A percentile compares a stretch with the other conserved stretches of the same genome.
These are phyloP conservation scores for Euphorbia pulcherrima DNA, from an alignment of 345 rosid genomes.

Conservation along the genomic window DNA sequence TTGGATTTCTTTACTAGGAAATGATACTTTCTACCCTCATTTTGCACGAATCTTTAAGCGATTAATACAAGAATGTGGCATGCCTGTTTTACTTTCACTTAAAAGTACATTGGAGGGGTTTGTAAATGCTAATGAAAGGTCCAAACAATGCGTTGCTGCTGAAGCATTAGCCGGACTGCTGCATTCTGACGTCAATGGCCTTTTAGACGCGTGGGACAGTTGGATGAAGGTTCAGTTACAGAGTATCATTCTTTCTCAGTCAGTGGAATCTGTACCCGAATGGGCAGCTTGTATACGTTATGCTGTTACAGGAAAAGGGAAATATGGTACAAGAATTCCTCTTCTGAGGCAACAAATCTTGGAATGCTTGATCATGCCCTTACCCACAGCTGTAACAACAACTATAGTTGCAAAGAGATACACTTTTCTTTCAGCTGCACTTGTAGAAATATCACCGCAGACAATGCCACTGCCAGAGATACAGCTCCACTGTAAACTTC, in stretches of 20 bases:
- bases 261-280: constrained; percentile 92
- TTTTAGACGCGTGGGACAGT: constrained; percentile 75
- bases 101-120: constrained; percentile 75
- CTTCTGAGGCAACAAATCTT: constrained; percentile 71
- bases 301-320: constrained; percentile 98
- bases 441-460: constrained; percentile 81
- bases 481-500: constrained; percentile 59
- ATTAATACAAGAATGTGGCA: constrained; percentile 88
- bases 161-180: constrained; percentile 92
- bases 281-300: constrained; percentile 98
- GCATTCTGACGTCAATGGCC: constrained; percentile 87
- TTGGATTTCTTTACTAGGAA: constrained; percentile 91
- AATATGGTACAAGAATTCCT: constrained; percentile 75
- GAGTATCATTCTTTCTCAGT: constrained; percentile 72
- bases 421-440: constrained; percentile 88
- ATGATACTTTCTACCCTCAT: constrained; percentile 81
- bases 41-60: constrained; percentile 96
- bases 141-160: constrained; percentile 98
- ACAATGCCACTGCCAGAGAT: constrained; percentile 75
- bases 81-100: constrained; percentile 66
- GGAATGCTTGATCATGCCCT: constrained; percentile 71
- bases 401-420: constrained; percentile 91
- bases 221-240: constrained; percentile 87
- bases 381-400: constrained; percentile 77
- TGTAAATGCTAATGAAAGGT: constrained; percentile 81